A percentile compares a stretch with the other conserved stretches of the same genome.
Evolutionary conservation across 2,329 filamentous ascomycete species (phyloP).

Genomic region (Fusarium solani-melongenae): DNA sequence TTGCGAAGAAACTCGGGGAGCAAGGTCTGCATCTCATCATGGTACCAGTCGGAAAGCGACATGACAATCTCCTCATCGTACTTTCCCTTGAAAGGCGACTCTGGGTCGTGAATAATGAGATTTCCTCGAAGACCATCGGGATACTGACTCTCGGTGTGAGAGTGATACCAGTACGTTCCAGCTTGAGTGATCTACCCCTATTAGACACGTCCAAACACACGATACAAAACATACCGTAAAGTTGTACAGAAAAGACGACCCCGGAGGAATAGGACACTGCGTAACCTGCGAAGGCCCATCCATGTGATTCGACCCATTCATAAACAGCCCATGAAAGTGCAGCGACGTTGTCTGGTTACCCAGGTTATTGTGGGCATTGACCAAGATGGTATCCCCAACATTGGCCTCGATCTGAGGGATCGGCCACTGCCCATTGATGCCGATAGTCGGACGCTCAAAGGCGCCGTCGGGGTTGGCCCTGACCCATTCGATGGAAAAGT

Average conservation of each 20-base stretch:
- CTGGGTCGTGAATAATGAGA: slow-evolving; percentile 72
- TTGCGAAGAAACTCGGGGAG: slow-evolving; percentile 62
- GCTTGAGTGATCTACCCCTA: slow-evolving; percentile 65
- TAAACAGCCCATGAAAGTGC: slow-evolving; percentile 78
- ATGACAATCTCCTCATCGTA: slow-evolving; percentile 73
- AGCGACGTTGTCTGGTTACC: slow-evolving; percentile 72
- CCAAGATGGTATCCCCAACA: slow-evolving; percentile 69
- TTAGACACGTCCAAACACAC: not conserved
- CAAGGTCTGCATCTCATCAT: slow-evolving; percentile 64
- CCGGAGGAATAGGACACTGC: slow-evolving; percentile 74
- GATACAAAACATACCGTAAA: slow-evolving; percentile 63
- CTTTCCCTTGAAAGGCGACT: slow-evolving; percentile 64
- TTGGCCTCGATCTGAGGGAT: slow-evolving; percentile 73
- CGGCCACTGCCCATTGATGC: slow-evolving; percentile 82
- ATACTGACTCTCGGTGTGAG: slow-evolving; percentile 74
- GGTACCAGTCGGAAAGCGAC: slow-evolving; percentile 80
- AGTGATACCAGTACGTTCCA: slow-evolving; percentile 85
- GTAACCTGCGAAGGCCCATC: slow-evolving; percentile 75
- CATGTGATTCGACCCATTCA: slow-evolving; percentile 75
- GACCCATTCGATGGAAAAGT: slow-evolving; percentile 80
- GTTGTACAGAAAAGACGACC: slow-evolving; percentile 74
- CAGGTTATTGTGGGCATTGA: slow-evolving; percentile 69
- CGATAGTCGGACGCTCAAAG: slow-evolving; percentile 73
- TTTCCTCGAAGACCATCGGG: slow-evolving; percentile 76
- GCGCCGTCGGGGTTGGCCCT: slow-evolving; percentile 77